Conservation (phyloP, 2,329 filamentous ascomycete species). For the Coniochaeta hoffmannii region DNA sequence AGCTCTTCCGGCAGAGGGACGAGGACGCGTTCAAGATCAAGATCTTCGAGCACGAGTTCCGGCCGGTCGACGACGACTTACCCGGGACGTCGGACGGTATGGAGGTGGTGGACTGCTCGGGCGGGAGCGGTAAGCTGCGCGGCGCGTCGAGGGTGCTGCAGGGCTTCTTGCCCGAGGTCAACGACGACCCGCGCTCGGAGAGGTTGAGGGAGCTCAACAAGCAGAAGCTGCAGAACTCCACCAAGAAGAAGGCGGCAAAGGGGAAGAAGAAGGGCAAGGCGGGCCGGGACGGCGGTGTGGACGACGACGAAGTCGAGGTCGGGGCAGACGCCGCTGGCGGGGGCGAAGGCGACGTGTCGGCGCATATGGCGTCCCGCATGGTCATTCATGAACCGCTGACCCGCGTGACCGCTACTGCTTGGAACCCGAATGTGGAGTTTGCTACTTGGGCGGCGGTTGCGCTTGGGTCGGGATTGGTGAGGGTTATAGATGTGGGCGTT, state of each 20-base stretch:
- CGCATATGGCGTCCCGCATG: slow-evolving; percentile 28
- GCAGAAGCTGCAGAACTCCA: slow-evolving; percentile 25
- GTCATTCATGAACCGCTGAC: slow-evolving; percentile 56
- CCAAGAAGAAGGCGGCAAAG: slow-evolving; percentile 20
- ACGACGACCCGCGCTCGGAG: slow-evolving; percentile 36
- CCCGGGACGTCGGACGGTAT: neutral
- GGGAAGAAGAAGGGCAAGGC: slow-evolving; percentile 15
- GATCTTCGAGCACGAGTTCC: slow-evolving; percentile 48
- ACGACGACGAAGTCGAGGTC: slow-evolving; percentile 12
- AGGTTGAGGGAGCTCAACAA: slow-evolving; percentile 24
- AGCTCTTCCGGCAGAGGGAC: slow-evolving; percentile 32
- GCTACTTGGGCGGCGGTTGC: slow-evolving; percentile 61
- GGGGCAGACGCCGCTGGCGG: slow-evolving; percentile 10
- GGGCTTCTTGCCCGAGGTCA: slow-evolving; percentile 43
- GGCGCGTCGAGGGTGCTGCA: slow-evolving; percentile 44
- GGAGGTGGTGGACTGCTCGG: slow-evolving; percentile 8
- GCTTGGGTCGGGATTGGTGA: slow-evolving; percentile 59
- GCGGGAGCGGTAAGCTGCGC: slow-evolving; percentile 22
- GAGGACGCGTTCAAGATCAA: slow-evolving; percentile 31
- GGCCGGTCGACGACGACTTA: slow-evolving; percentile 11
- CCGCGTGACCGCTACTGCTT: slow-evolving; percentile 53
- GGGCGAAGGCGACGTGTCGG: slow-evolving; percentile 11
- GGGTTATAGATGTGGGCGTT: slow-evolving; percentile 58
- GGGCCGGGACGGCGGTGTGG: slow-evolving; percentile 10
- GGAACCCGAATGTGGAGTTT: slow-evolving; percentile 61